Percentiles rank a stretch among this genome's conserved stretches.
Evolutionary conservation across 176 grass and related monocot species (phyloP).

Genomic region (Oropetium thomaeum): DNA sequence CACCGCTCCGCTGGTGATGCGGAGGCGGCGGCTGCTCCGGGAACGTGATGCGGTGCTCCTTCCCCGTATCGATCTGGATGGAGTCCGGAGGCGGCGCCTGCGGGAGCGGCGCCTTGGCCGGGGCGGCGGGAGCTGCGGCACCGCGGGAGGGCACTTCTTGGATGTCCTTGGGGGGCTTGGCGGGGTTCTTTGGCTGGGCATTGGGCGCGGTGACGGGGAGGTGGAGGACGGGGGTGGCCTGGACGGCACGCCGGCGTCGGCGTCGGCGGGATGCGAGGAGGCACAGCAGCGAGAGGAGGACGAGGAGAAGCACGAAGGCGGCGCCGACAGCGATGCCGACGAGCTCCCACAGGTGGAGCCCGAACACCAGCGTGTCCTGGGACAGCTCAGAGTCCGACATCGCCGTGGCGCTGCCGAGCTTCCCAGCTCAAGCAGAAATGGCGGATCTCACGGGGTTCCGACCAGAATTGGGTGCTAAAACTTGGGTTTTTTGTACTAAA

Average conservation of each 20-base stretch:
- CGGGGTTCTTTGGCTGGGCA: constrained; percentile 43
- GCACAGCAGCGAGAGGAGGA: constrained; percentile 72
- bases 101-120: constrained; percentile 29
- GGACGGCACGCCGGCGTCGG: constrained; percentile 36
- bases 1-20: constrained; percentile 60
- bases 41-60: constrained; percentile 92
- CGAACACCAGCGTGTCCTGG: constrained; percentile 74
- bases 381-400: constrained; percentile 86
- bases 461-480: constrained; percentile 25
- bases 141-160: constrained; percentile 50
- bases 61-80: constrained; percentile 82
- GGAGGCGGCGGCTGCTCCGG: constrained; percentile 52
- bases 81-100: constrained; percentile 45
- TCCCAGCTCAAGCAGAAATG: constrained; percentile 12
- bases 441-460: constrained; percentile 27
- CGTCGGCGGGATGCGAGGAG: constrained; percentile 60
- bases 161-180: constrained; percentile 58
- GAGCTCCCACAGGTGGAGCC: constrained; percentile 75
- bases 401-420: constrained; percentile 4
- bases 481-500: not conserved
- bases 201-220: constrained; percentile 38
- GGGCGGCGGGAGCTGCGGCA: not conserved
- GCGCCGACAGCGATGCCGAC: constrained; percentile 74
- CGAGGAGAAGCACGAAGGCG: constrained; percentile 78
- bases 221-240: constrained; percentile 44